Conservation (phyloP, 495 filamentous ascomycete species). For the Talaromyces nanjingensis region DNA sequence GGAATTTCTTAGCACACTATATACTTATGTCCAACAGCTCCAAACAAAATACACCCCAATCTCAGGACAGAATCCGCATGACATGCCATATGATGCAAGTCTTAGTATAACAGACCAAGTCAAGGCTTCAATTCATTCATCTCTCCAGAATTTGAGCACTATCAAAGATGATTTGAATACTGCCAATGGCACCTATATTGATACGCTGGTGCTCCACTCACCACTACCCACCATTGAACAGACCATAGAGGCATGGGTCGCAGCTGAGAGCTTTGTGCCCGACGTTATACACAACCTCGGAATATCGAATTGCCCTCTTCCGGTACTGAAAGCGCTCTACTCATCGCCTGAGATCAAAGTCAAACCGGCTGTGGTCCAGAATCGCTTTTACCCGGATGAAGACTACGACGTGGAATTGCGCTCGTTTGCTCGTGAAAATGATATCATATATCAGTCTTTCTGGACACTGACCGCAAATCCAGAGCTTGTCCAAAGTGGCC, state of each 20-base stretch:
- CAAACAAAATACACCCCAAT: constrained; percentile 76
- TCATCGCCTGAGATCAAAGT: constrained; percentile 31
- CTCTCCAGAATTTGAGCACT: constrained; percentile 56
- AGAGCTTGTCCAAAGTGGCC: constrained; percentile 40
- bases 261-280: constrained; percentile 59
- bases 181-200: constrained; percentile 48
- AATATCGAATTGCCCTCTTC: constrained; percentile 60
- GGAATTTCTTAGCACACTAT: background rate
- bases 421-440: constrained; percentile 51
- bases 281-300: constrained; percentile 57
- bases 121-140: constrained; percentile 56
- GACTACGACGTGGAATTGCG: constrained; percentile 56
- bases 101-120: constrained; percentile 53
- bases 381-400: constrained; percentile 58
- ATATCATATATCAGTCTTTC: constrained; percentile 66
- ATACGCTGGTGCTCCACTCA: constrained; percentile 66
- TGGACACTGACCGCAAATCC: constrained; percentile 75
- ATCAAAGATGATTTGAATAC: constrained; percentile 16
- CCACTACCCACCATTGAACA: constrained; percentile 50
- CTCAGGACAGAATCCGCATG: constrained; percentile 49
- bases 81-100: constrained; percentile 53
- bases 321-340: constrained; percentile 46
- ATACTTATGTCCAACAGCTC: constrained; percentile 35
- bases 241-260: constrained; percentile 59
- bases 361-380: constrained; percentile 64